Conservation (phyloP, 768 basidiomycete species). For the Leccinum pellstonianum region DNA sequence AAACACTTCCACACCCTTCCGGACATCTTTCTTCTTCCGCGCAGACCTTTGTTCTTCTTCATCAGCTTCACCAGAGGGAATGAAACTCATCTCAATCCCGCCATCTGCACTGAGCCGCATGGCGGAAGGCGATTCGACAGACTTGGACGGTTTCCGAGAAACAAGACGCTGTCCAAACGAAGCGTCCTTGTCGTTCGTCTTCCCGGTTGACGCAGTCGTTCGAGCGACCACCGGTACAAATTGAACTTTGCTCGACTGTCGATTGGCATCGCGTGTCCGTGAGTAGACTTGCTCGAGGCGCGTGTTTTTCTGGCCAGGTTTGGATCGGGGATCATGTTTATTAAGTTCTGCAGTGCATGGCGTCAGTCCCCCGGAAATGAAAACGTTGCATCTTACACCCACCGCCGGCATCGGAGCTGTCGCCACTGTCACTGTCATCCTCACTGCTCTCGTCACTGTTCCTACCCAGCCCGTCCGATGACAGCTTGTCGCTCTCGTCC, state of each 20-base stretch:
- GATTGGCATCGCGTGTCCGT: conserved; percentile 42
- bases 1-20: conserved; percentile 73
- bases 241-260: conserved; percentile 50
- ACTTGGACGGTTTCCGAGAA: conserved; percentile 19
- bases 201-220: conserved; percentile 25
- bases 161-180: conserved; percentile 72
- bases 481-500: conserved; percentile 75
- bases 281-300: conserved; percentile 47
- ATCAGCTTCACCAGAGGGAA: conserved; percentile 47
- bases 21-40: conserved; percentile 35
- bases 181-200: conserved; percentile 46
- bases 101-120: conserved; percentile 46
- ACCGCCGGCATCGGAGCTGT: conserved; percentile 64
- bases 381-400: conserved; percentile 16
- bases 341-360: conserved; percentile 42
- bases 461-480: conserved; percentile 54
- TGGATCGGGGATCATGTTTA: conserved; percentile 55
- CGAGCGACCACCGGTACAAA: conserved; percentile 64
- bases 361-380: conserved; percentile 17
- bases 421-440: conserved; percentile 40
- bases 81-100: conserved; percentile 82
- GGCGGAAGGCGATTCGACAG: conserved; percentile 16
- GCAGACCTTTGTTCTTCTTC: conserved; percentile 15
- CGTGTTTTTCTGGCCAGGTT: conserved; percentile 47
- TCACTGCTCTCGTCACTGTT: conserved; percentile 45